Evolutionary conservation across 1,284 basidiomycete genomes (phyloP).

Genomic region (Hypsizygus ulmarius): DNA sequence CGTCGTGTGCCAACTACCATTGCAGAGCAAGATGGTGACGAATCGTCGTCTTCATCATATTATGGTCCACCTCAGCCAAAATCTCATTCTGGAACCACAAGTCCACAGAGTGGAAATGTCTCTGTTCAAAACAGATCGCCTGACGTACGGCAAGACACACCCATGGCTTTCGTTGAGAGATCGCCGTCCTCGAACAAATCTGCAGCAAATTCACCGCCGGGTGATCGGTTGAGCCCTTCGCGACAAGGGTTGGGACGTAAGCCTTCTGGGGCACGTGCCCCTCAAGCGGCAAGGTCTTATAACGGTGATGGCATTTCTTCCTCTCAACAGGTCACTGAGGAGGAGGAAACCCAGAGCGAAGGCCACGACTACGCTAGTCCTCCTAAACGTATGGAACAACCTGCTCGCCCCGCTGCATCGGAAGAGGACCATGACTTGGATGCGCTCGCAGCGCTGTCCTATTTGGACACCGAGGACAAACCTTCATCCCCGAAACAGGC

Average conservation of each 20-base stretch:
- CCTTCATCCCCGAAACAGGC: slow-evolving; percentile 19
- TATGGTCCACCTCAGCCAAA: slow-evolving; percentile 11
- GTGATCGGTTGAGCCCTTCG: slow-evolving; percentile 27
- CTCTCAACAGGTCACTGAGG: slow-evolving; percentile 32
- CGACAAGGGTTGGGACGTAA: slow-evolving; percentile 59
- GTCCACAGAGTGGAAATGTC: slow-evolving; percentile 11
- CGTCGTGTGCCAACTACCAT: slow-evolving; percentile 43
- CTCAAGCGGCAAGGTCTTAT: slow-evolving; percentile 41
- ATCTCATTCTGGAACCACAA: slow-evolving; percentile 12
- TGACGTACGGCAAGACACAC: slow-evolving; percentile 35
- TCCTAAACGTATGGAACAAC: slow-evolving; percentile 9
- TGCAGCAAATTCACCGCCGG: slow-evolving; percentile 6
- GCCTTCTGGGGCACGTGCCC: slow-evolving; percentile 88
- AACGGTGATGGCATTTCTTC: slow-evolving; percentile 32
- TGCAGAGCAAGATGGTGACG: slow-evolving; percentile 29
- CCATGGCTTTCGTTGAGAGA: slow-evolving; percentile 36
- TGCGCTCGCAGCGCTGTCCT: slow-evolving; percentile 73
- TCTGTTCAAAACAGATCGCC: slow-evolving; percentile 10
- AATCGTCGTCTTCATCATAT: slow-evolving; percentile 14
- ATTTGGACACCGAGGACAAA: slow-evolving; percentile 54
- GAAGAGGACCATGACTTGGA: slow-evolving; percentile 58
- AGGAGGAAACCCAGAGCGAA: slow-evolving; percentile 31
- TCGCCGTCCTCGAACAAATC: slow-evolving; percentile 14
- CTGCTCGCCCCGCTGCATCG: slow-evolving; percentile 18
- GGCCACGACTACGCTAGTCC: slow-evolving; percentile 15